These are phyloP conservation scores for Cinchona pubescens DNA, from an alignment of 257 asterid genomes.

Conservation along the genomic window DNA sequence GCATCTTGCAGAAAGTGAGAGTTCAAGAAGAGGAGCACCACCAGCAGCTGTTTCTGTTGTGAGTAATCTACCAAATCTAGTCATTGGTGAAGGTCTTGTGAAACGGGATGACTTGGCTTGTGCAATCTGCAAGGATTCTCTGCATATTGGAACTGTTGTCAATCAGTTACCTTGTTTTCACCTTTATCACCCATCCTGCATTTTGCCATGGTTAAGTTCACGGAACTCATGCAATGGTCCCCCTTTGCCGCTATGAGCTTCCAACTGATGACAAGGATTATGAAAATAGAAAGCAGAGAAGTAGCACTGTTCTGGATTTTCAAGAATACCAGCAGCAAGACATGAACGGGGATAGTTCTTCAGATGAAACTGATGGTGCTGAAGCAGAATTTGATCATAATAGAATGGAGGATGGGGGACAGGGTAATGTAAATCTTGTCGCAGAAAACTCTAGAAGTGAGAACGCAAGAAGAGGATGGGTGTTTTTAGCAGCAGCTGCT, in stretches of 20 bases:
- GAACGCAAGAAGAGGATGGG: slow-evolving; percentile 50
- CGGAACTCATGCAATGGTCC: slow-evolving; percentile 92
- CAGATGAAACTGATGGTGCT: slow-evolving; percentile 26
- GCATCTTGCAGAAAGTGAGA: slow-evolving; percentile 58
- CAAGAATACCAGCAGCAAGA: slow-evolving; percentile 30
- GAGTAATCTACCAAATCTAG: slow-evolving; percentile 42
- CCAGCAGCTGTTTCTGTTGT: slow-evolving; percentile 69
- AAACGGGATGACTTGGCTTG: slow-evolving; percentile 51
- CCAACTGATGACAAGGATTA: slow-evolving; percentile 85
- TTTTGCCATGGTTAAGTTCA: slow-evolving; percentile 76
- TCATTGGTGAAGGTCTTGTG: slow-evolving; percentile 41
- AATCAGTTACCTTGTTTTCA: slow-evolving; percentile 84
- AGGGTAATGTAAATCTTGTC: slow-evolving; percentile 21
- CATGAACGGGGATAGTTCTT: slow-evolving; percentile 33
- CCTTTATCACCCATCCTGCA: slow-evolving; percentile 75
- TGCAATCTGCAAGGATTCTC: slow-evolving; percentile 89
- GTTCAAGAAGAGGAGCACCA: slow-evolving; percentile 67
- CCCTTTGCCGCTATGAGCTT: slow-evolving; percentile 87
- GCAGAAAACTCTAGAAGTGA: slow-evolving; percentile 20
- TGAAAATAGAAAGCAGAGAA: slow-evolving; percentile 50
- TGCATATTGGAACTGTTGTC: slow-evolving; percentile 51
- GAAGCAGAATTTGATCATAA: slow-evolving; percentile 29
- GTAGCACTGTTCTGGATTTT: slow-evolving; percentile 18
- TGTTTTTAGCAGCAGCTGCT: slow-evolving; percentile 55
- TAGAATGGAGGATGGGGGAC: slow-evolving; percentile 23